A percentile compares a stretch with the other conserved stretches of the same genome.
Evolutionary conservation across 257 asterid species (phyloP).

Genomic region (Plantago elongata): DNA sequence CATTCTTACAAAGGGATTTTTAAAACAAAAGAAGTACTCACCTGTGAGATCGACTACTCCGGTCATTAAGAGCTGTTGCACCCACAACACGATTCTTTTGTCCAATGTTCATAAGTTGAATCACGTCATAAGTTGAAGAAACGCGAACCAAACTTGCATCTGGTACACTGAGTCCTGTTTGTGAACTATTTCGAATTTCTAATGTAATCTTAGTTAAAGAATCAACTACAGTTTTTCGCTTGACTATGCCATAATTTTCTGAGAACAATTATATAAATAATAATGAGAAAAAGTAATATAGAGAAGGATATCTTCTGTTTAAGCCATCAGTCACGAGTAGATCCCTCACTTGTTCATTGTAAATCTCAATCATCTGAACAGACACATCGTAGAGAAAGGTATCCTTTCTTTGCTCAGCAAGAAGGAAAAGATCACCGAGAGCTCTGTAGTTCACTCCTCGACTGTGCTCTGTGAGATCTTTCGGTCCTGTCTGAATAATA

Average conservation of each 20-base stretch:
- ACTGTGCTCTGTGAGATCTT: constrained; percentile 62
- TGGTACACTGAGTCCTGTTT: constrained; percentile 89
- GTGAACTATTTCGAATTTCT: constrained; percentile 91
- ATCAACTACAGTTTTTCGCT: constrained; percentile 4
- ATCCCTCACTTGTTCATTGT: constrained; percentile 96
- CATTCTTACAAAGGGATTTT: background rate
- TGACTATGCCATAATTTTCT: background rate
- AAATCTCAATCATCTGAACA: constrained; percentile 97
- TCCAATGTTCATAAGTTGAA: constrained; percentile 82
- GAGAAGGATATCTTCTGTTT: constrained; percentile 86
- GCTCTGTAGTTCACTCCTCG: constrained; percentile 97
- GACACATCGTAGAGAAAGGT: constrained; percentile 72
- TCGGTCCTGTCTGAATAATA: constrained; percentile 77
- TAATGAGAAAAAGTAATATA: background rate
- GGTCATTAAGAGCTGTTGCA: constrained; percentile 97
- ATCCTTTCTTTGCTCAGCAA: constrained; percentile 77
- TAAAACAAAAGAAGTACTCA: constrained; percentile 12
- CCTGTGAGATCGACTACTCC: constrained; percentile 99
- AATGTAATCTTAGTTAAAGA: constrained; percentile 63
- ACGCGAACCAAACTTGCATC: constrained; percentile 69
- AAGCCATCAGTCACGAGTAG: constrained; percentile 68
- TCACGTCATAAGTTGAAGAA: constrained; percentile 63
- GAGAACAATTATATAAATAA: background rate
- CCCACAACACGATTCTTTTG: constrained; percentile 86
- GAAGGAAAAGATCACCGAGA: constrained; percentile 67